These are phyloP conservation scores for Backusella westeae DNA, from an alignment of 192 early-diverging fungal genomes.

Conservation along the genomic window DNA sequence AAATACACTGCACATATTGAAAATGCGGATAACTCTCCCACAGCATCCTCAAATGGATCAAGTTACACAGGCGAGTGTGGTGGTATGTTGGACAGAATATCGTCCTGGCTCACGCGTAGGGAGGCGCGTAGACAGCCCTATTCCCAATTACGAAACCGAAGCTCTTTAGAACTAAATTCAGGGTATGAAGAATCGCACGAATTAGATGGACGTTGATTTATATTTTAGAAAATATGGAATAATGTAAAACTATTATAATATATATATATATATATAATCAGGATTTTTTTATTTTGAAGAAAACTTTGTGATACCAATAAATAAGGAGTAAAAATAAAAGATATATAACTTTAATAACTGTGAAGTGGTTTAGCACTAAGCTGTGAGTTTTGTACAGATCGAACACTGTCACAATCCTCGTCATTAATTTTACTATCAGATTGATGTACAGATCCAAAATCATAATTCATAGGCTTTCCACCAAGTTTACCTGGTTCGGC, in stretches of 20 bases:
- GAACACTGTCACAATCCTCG: constrained; percentile 9
- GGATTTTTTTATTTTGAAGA: neutral
- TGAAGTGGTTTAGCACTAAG: constrained; percentile 14
- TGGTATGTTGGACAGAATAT: constrained; percentile 10
- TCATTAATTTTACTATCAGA: constrained; percentile 12
- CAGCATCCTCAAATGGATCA: neutral
- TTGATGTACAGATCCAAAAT: neutral
- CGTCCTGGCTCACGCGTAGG: neutral
- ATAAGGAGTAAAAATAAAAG: neutral
- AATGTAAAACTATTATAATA: neutral
- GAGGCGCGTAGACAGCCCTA: constrained; percentile 4
- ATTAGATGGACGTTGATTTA: neutral
- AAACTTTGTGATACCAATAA: neutral
- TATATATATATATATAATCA: neutral
- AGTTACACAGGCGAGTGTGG: neutral
- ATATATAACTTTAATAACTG: constrained; percentile 3
- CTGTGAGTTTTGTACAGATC: neutral
- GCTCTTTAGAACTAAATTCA: neutral
- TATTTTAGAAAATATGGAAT: neutral
- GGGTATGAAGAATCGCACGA: neutral
- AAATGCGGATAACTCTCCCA: neutral
- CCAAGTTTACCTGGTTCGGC: neutral
- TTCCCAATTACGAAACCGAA: constrained; percentile 9
- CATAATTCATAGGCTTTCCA: constrained; percentile 7
- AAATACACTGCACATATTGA: constrained; percentile 55